Conservation (phyloP, 441 rosid species). For the Populus hybrid region DNA sequence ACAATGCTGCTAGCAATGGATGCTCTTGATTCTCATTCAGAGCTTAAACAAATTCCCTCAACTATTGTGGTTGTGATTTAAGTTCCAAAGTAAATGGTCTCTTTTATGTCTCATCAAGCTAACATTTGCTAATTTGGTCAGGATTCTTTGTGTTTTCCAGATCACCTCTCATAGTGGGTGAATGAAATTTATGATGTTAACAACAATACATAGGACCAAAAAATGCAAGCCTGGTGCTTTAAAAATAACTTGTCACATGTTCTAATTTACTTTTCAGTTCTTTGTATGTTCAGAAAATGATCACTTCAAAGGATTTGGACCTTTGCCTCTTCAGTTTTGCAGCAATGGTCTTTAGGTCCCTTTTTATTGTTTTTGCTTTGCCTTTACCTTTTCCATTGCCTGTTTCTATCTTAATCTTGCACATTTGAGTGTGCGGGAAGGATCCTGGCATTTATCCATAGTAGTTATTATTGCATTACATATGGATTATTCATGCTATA, state of each 20-base stretch:
- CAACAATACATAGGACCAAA: neutral
- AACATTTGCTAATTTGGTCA: neutral
- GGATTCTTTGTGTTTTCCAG: neutral
- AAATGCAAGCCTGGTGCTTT: neutral
- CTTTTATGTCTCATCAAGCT: neutral
- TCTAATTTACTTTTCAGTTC: neutral
- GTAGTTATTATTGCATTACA: neutral
- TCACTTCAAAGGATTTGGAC: neutral
- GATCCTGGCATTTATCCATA: neutral
- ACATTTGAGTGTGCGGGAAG: neutral
- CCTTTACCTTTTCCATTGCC: neutral
- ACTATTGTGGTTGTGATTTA: neutral
- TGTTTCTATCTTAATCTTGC: neutral
- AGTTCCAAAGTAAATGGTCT: neutral
- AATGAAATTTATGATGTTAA: neutral
- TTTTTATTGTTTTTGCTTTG: neutral
- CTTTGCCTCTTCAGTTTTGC: neutral
- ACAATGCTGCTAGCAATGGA: neutral
- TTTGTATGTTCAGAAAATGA: neutral
- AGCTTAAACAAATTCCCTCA: neutral
- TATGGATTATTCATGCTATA: neutral
- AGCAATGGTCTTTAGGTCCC: neutral
- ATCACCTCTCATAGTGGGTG: neutral
- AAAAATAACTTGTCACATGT: neutral
- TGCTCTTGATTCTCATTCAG: neutral